A percentile compares a stretch with the other conserved stretches of the same genome.
phyloP scores from a whole-genome alignment of 2,329 filamentous ascomycete species.

The Microdochium nivale region DNA sequence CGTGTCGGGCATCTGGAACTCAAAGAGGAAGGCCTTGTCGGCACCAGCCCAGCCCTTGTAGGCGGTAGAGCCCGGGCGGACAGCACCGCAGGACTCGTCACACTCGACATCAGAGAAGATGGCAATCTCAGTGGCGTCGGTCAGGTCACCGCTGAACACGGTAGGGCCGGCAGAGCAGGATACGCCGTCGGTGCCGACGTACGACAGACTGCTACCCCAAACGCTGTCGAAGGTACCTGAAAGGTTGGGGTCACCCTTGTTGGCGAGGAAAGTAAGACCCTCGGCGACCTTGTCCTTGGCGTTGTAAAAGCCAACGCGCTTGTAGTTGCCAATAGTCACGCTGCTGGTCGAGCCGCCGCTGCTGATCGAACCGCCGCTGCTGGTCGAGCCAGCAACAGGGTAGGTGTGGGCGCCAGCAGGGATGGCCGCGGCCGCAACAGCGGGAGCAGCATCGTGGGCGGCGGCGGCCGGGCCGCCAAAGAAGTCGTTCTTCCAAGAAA shows the following conservation, averaged over 20 bases:
- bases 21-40: slow-evolving; percentile 64
- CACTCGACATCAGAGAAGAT: slow-evolving; percentile 37
- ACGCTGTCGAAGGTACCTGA: slow-evolving; percentile 29
- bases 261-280: slow-evolving; percentile 39
- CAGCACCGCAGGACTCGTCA: slow-evolving; percentile 31
- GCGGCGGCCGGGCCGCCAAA: slow-evolving; percentile 23
- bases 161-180: slow-evolving; percentile 27
- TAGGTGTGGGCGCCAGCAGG: slow-evolving; percentile 5
- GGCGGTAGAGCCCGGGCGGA: slow-evolving; percentile 31
- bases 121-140: slow-evolving; percentile 35
- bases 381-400: slow-evolving; percentile 6
- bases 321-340: slow-evolving; percentile 22
- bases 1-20: slow-evolving; percentile 63
- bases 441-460: slow-evolving; percentile 8
- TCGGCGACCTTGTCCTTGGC: slow-evolving; percentile 27
- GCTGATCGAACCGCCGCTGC: slow-evolving; percentile 5
- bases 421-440: slow-evolving; percentile 6
- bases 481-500: slow-evolving; percentile 51
- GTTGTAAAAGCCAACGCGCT: slow-evolving; percentile 36
- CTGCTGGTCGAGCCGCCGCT: slow-evolving; percentile 6
- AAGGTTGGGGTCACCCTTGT: slow-evolving; percentile 33
- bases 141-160: slow-evolving; percentile 26
- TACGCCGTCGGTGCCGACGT: slow-evolving; percentile 31
- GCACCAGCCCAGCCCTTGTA: slow-evolving; percentile 61
- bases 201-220: slow-evolving; percentile 37